phyloP scores from a whole-genome alignment of 345 rosid genomes.

The Alliaria petiolata region DNA sequence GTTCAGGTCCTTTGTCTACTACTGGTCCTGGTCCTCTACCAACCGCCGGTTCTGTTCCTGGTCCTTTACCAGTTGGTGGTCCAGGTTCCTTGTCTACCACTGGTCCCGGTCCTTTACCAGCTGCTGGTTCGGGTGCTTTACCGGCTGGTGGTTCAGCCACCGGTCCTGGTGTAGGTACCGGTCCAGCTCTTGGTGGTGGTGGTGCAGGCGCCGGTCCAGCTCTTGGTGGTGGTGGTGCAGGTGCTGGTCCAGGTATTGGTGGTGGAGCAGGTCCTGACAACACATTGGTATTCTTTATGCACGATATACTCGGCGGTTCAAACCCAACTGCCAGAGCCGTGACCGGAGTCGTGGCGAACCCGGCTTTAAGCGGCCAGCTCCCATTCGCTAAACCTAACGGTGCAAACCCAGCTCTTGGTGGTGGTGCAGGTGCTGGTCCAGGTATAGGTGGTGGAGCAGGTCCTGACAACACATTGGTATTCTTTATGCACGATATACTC shows the following conservation, averaged over 20 bases:
- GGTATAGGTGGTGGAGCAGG: slow-evolving; percentile 15
- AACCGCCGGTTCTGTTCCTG: neutral
- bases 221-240: too few relatives aligned
- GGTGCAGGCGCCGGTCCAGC: too few relatives aligned
- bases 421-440: neutral
- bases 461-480: slow-evolving; percentile 37
- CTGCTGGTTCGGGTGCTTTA: slow-evolving; percentile 2
- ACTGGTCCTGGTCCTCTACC: slow-evolving; percentile 20
- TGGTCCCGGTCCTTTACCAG: slow-evolving; percentile 17
- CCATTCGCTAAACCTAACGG: slow-evolving; percentile 89
- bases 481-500: slow-evolving; percentile 82
- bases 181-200: slow-evolving; percentile 19
- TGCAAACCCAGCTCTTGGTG: too few relatives aligned
- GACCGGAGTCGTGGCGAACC: slow-evolving; percentile 65
- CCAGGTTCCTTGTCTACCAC: too few relatives aligned
- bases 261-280: slow-evolving; percentile 28
- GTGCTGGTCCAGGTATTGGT: neutral
- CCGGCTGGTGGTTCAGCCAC: slow-evolving; percentile 12
- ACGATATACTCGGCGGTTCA: slow-evolving; percentile 75
- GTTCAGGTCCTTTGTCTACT: slow-evolving; percentile 15
- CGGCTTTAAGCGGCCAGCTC: slow-evolving; percentile 64
- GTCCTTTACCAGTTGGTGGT: too few relatives aligned
- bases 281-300: slow-evolving; percentile 62
- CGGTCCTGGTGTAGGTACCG: slow-evolving; percentile 3
- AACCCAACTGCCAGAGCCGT: slow-evolving; percentile 73